phyloP scores from a whole-genome alignment of 768 basidiomycete species.

The Termitomyces sp. region DNA sequence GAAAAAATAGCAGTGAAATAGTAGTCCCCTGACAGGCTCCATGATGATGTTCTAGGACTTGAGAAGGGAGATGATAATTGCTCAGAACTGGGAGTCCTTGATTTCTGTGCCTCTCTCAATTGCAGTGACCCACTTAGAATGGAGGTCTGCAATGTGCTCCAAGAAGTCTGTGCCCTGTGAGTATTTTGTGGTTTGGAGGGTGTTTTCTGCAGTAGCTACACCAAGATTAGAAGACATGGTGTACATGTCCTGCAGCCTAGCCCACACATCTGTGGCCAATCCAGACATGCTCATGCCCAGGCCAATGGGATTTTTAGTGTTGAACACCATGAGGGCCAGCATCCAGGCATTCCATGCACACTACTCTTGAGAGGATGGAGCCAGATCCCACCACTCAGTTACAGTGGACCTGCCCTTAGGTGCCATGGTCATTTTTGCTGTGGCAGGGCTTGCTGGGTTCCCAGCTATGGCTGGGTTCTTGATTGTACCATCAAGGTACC shows the following conservation, averaged over 20 bases:
- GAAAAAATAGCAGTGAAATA: too few relatives aligned
- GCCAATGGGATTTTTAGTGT: background rate
- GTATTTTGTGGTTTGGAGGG: background rate
- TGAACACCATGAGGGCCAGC: background rate
- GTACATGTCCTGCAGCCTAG: too few relatives aligned
- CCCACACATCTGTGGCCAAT: too few relatives aligned
- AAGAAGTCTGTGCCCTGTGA: background rate
- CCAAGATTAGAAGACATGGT: too few relatives aligned
- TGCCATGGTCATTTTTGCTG: background rate
- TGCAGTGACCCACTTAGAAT: background rate
- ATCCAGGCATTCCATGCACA: background rate
- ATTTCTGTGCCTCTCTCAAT: background rate
- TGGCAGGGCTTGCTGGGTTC: background rate
- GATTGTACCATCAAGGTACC: background rate
- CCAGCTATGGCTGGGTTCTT: background rate
- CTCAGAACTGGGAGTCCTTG: background rate
- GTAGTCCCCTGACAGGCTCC: too few relatives aligned
- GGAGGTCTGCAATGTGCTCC: background rate
- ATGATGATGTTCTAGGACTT: background rate
- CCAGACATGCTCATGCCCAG: too few relatives aligned
- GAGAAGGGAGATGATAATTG: background rate
- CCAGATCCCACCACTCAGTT: background rate
- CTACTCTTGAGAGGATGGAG: background rate
- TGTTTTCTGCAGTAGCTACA: too few relatives aligned
- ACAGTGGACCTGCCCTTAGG: background rate